phyloP scores from a whole-genome alignment of 2,329 filamentous ascomycete species.

The Trichoderma koningiopsis region DNA sequence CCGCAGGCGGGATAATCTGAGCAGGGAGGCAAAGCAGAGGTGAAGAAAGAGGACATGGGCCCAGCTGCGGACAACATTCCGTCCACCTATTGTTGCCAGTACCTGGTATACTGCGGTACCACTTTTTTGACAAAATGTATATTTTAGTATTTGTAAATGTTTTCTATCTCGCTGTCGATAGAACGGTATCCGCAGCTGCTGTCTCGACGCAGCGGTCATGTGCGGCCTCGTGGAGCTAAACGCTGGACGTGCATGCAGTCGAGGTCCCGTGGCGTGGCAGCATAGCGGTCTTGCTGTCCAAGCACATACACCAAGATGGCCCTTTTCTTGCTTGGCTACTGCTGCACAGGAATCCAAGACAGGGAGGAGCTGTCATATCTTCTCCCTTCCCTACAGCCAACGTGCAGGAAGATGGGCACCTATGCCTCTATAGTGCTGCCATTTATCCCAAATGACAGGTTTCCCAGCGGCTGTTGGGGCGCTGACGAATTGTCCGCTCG shows the following conservation, averaged over 20 bases:
- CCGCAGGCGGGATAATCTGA: not conserved
- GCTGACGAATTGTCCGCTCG: not conserved
- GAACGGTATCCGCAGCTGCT: not conserved
- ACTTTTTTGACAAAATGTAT: no score
- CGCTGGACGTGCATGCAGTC: constrained; percentile 37
- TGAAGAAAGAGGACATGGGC: not conserved
- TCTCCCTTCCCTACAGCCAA: constrained; percentile 15
- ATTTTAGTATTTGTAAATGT: not conserved
- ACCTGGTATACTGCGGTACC: not conserved
- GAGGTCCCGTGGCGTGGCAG: constrained; percentile 36
- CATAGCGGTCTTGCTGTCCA: constrained; percentile 1
- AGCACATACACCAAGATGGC: not conserved
- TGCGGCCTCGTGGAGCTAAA: constrained; percentile 17
- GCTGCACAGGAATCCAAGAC: constrained; percentile 11
- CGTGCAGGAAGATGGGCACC: constrained; percentile 5
- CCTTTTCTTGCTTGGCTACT: constrained; percentile 6
- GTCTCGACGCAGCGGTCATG: constrained; percentile 17
- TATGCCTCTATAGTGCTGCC: not conserved
- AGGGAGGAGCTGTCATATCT: constrained; percentile 2
- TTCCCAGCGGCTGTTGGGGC: not conserved
- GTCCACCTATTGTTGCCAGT: not conserved
- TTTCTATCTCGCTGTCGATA: not conserved
- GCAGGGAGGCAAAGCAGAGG: not conserved
- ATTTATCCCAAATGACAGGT: constrained; percentile 6
- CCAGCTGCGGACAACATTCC: not conserved